These are phyloP conservation scores for Coemansia sp. DNA, from an alignment of 192 early-diverging fungal genomes.

Conservation along the genomic window DNA sequence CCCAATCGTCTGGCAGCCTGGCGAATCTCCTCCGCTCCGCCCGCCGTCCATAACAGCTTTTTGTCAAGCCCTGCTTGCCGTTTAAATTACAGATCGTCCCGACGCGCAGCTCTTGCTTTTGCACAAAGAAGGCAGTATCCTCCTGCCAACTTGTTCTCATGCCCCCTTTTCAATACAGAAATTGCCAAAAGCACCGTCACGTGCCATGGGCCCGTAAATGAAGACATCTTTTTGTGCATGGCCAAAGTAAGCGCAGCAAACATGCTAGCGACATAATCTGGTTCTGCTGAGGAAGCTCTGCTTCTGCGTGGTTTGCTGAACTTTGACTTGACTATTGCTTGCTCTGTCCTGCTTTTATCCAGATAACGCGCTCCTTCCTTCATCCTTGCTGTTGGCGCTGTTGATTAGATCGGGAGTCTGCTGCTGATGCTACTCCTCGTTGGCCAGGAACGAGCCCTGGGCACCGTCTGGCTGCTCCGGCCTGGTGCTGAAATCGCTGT, in stretches of 20 bases:
- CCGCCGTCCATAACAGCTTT: too few relatives aligned
- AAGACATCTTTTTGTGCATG: neutral
- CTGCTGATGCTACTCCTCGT: conserved; percentile 32
- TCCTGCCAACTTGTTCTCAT: too few relatives aligned
- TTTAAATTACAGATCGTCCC: too few relatives aligned
- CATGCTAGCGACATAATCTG: neutral
- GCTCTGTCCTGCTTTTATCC: neutral
- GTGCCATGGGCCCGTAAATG: conserved; percentile 1
- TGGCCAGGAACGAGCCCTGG: conserved; percentile 29
- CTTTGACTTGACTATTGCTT: too few relatives aligned
- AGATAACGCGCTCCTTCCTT: neutral
- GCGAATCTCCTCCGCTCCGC: too few relatives aligned
- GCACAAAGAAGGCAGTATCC: too few relatives aligned
- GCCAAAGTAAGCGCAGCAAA: neutral
- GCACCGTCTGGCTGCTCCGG: conserved; percentile 28
- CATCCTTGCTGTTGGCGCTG: neutral
- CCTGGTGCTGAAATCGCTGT: conserved; percentile 18
- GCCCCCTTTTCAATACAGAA: too few relatives aligned
- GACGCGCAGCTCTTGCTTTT: too few relatives aligned
- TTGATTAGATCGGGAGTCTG: neutral
- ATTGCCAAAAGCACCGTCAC: neutral
- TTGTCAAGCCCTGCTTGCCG: too few relatives aligned
- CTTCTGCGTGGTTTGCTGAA: too few relatives aligned
- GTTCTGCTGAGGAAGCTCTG: neutral
- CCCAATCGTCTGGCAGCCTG: too few relatives aligned